Conservation (phyloP, 2,329 filamentous ascomycete genomes). For the Colletotrichum lindemuthianum region DNA sequence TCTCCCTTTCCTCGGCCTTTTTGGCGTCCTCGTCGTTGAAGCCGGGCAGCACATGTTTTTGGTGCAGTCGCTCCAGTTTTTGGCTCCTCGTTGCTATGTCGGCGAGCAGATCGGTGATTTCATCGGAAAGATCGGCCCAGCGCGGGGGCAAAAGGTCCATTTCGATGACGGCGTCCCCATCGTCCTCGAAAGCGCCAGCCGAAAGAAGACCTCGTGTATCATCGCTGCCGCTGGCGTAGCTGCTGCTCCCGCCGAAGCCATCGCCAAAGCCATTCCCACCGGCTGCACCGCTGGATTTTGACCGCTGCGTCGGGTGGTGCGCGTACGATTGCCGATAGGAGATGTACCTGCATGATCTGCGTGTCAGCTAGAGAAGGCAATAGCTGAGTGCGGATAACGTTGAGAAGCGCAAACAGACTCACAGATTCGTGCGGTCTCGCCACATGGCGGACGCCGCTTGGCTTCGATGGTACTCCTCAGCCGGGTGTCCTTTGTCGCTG, state of each 20-base stretch:
- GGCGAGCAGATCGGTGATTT: constrained; percentile 84
- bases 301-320: constrained; percentile 90
- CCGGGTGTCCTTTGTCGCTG: constrained; percentile 34
- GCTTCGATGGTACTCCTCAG: constrained; percentile 28
- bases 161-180: constrained; percentile 95
- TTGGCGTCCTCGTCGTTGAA: constrained; percentile 97
- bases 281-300: constrained; percentile 68
- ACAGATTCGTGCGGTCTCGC: constrained; percentile 99
- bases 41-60: constrained; percentile 95
- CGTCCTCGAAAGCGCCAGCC: constrained; percentile 79
- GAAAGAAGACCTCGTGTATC: constrained; percentile 84
- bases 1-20: constrained; percentile 85
- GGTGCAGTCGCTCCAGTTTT: constrained; percentile 89
- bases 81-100: constrained; percentile 86
- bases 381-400: constrained; percentile 1
- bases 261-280: constrained; percentile 70
- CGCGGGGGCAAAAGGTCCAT: constrained; percentile 96
- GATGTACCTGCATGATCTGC: constrained; percentile 76
- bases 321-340: constrained; percentile 99
- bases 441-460: constrained; percentile 79
- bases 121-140: constrained; percentile 95
- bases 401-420: constrained; percentile 47
- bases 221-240: constrained; percentile 54
- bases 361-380: constrained; percentile 42
- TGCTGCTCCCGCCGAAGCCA: constrained; percentile 59